Evolutionary conservation across 352 stramenopile species (phyloP), one percentile per base, ranked within the genome.

Genomic region (Thalassiosira exigua): DNA sequence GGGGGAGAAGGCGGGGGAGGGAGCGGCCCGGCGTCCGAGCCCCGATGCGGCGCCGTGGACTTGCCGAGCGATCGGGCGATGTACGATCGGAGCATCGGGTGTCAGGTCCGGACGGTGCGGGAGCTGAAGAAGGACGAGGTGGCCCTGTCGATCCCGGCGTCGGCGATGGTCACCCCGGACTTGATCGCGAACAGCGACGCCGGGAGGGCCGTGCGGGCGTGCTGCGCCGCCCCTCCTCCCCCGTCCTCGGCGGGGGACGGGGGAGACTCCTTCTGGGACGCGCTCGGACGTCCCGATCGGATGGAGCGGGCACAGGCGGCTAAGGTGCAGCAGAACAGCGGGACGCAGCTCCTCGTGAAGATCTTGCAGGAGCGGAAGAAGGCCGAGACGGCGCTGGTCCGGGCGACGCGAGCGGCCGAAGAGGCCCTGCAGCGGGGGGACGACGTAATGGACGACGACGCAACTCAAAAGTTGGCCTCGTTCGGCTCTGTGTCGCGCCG

Each of bases 21-120:
- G 11, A 4, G 42, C 59, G 44, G 32, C 36, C 30, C 48, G 19
- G 46, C 21, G 22, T 68, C 53, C 11, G 71, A 83, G 51, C 64
- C 78, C 26, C 69, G 88, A 46, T 82, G 87, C 68, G 88, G 88
- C 51, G 75, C 82, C 44, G 79, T 93, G 41, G 88, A 93, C 68
- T 58, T 58, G 33, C 33, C 42, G 17, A 44, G 59, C 22, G 88
- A 93, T 83, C 57, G 79, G 53, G 67, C 72, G 2, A 70, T 93
- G 46, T 93, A 91, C 56, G 88, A 92, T 73, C 82, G 84, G 19
- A 88, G 82, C n/a, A 91, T 93, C 60, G 88, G 88, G 14, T 93
- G 88, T 79, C 86, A 92, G 59, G 69, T 93, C 36, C 74, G 86
- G 9, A 85, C 86, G 1, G 69, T 78, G 11, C 81, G 80, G 44